Base-by-base conservation (phyloP, 2,329 filamentous ascomycete species). In the Oidium heveae region DNA sequence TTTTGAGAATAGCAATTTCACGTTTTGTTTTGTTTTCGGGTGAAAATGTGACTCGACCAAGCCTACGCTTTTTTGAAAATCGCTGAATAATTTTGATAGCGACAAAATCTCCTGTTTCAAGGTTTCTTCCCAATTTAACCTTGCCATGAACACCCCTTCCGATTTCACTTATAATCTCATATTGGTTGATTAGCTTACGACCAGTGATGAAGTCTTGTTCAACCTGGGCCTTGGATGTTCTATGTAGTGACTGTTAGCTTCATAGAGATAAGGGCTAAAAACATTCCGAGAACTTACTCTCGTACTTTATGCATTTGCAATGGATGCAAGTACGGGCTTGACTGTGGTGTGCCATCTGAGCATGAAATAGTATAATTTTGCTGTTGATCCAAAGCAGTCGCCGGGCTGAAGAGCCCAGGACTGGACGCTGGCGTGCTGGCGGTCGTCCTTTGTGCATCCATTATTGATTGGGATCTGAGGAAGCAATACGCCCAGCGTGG, bases 71-170 rank as follows among this genome's bases (percentile, higher is more conserved):
- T 70, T 94, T 95, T 54, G 89, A 94, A 65, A 91, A 94, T 39
- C 91, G 80, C 56, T 94, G 86, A 50, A 98, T 94, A 62, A 98
- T 98, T 71, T 98, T 98, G 74, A 98, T 95, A 55, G 91, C 91
- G 4, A 98, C 89, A 64, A 82, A 82, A 54, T 85, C 80, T 57
- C 76, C 75, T 1, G 77, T 87, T 55, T 80, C 72, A 49, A 86
- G 72, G 65, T 93, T 87, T 54, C 86, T 79, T 51, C 88, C 91
- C 51, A 95, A 74, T 69, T 98, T 98, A 64, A 98, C 91, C 70
- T 96, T 98, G 63, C 91, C 91, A 66, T 98, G 91, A 63, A 94
- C 86, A 53, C 91, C 91, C 57, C 91, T 83, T 55, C 91, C 91
- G 54, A 98, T 85, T 68, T 98, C 91, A 66, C 94, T 85, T 59